Conservation (phyloP, 768 basidiomycete species). For the Suillus lakei region DNA sequence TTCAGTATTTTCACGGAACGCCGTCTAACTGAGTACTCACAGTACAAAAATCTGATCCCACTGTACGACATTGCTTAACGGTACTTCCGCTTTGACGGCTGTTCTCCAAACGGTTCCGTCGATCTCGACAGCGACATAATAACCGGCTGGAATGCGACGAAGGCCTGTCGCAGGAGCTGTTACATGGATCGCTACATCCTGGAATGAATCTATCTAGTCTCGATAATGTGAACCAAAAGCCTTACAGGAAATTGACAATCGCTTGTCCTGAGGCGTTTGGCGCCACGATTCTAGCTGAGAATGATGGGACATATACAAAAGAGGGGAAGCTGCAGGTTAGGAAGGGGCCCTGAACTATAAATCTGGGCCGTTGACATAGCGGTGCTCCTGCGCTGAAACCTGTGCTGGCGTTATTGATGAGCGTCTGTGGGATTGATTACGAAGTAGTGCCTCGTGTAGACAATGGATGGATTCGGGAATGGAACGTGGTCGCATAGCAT, state of each 20-base stretch:
- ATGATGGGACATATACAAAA: constrained; percentile 8
- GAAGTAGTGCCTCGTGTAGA: not conserved
- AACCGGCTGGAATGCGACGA: constrained; percentile 19
- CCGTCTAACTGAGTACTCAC: constrained; percentile 3
- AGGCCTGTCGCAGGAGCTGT: constrained; percentile 13
- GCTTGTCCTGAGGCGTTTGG: constrained; percentile 9
- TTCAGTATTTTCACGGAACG: not conserved
- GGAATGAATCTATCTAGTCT: not conserved
- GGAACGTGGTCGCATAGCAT: constrained; percentile 2
- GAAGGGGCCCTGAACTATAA: constrained; percentile 4
- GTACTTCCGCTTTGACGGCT: constrained; percentile 5
- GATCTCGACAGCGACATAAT: constrained; percentile 18
- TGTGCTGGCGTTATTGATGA: constrained; percentile 8
- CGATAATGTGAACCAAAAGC: not conserved
- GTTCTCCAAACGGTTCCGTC: constrained; percentile 9
- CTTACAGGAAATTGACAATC: constrained; percentile 9
- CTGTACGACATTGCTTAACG: constrained; percentile 12
- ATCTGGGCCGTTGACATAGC: constrained; percentile 3
- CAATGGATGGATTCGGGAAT: not conserved
- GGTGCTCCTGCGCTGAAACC: constrained; percentile 5
- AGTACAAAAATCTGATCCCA: constrained; percentile 19
- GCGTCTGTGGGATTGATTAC: constrained; percentile 3
- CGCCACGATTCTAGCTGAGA: constrained; percentile 8
- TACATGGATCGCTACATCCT: constrained; percentile 16
- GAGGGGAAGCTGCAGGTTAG: not conserved